Conservation (phyloP, 139 green algal species). For the Pseudopediastrum boryanum region DNA sequence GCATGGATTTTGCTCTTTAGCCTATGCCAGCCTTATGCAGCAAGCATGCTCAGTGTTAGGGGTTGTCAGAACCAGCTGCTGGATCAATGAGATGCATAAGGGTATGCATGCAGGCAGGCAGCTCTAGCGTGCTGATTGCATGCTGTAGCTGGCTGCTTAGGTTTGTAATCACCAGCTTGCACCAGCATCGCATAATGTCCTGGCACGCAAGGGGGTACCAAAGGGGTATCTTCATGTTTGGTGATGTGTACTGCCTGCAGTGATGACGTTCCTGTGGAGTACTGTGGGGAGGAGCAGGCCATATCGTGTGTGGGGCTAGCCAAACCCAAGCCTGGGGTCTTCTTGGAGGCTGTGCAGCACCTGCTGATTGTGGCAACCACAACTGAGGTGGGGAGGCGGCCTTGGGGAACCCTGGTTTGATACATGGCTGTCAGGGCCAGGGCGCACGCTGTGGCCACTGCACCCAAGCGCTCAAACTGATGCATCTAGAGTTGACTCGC, state of each 20-base stretch:
- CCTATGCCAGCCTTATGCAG: background rate
- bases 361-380: slow-evolving; percentile 93
- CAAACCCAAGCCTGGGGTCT: slow-evolving; percentile 78
- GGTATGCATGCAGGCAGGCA: too few species aligned
- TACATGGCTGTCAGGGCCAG: too few species aligned
- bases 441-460: too few species aligned
- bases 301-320: slow-evolving; percentile 88
- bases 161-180: background rate
- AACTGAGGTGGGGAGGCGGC: slow-evolving; percentile 66
- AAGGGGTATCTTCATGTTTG: background rate
- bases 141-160: background rate
- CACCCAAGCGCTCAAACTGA: too few species aligned
- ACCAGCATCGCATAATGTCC: background rate
- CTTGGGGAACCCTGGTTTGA: too few species aligned
- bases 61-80: background rate
- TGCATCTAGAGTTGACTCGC: too few species aligned
- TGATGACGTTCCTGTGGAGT: slow-evolving; percentile 86
- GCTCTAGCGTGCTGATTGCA: background rate
- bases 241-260: slow-evolving; percentile 48
- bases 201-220: background rate
- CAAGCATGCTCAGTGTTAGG: background rate
- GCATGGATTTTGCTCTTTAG: background rate
- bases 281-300: slow-evolving; percentile 87
- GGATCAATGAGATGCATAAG: background rate
- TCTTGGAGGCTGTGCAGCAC: slow-evolving; percentile 87